Conservation (phyloP, 1,284 basidiomycete genomes). For the Ceratobasidium sp. region DNA sequence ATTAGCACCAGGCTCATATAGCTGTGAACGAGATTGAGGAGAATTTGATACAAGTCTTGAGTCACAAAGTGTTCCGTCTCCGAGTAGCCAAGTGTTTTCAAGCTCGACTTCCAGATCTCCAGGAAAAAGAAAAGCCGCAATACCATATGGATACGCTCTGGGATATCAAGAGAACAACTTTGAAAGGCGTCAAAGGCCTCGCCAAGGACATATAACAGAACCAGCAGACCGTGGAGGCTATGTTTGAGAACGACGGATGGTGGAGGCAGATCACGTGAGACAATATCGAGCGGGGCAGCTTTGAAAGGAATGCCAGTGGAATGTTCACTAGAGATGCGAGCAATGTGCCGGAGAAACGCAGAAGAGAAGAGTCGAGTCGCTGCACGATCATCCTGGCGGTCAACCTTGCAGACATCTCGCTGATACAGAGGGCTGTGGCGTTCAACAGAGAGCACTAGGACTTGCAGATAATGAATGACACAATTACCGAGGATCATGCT, state of each 20-base stretch:
- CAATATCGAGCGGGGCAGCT: too few relatives aligned
- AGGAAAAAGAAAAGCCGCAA: slow-evolving; percentile 58
- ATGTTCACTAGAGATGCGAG: background rate
- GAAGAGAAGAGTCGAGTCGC: slow-evolving; percentile 58
- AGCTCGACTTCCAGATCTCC: slow-evolving; percentile 56
- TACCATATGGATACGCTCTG: slow-evolving; percentile 57
- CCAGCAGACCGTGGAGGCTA: slow-evolving; percentile 50
- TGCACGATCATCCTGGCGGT: slow-evolving; percentile 62
- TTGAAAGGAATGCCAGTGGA: background rate
- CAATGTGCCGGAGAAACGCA: slow-evolving; percentile 51
- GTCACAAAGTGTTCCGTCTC: slow-evolving; percentile 56
- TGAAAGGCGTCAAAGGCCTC: slow-evolving; percentile 60
- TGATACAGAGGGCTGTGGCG: slow-evolving; percentile 54
- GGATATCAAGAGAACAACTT: slow-evolving; percentile 55
- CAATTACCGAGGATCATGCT: slow-evolving; percentile 54
- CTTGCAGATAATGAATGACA: slow-evolving; percentile 51
- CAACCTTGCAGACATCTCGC: slow-evolving; percentile 59
- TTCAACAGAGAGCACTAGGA: slow-evolving; percentile 50
- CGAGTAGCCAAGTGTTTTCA: slow-evolving; percentile 52
- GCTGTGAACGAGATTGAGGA: slow-evolving; percentile 55
- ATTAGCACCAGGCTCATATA: slow-evolving; percentile 56
- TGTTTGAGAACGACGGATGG: slow-evolving; percentile 6
- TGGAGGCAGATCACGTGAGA: too few relatives aligned
- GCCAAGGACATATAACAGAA: slow-evolving; percentile 59
- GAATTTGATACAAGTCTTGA: slow-evolving; percentile 57